Conservation (phyloP, 192 early-diverging fungal species). For the Entomortierella lignicola region DNA sequence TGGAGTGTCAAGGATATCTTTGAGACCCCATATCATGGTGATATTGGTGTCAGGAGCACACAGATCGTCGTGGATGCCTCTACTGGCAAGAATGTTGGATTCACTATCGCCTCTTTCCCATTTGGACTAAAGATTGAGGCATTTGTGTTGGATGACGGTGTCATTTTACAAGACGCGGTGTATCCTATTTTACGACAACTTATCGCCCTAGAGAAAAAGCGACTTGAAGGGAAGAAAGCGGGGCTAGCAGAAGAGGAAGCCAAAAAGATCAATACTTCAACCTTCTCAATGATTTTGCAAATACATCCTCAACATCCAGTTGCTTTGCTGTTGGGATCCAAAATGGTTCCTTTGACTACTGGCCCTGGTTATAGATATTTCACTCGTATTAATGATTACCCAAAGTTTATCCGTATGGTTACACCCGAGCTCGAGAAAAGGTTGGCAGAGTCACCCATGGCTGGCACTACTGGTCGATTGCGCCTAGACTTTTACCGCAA, state of each 20-base stretch:
- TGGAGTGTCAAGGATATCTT: constrained; percentile 27
- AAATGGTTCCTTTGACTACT: neutral
- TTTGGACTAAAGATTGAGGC: constrained; percentile 18
- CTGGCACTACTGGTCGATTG: constrained; percentile 3
- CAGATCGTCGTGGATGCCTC: constrained; percentile 21
- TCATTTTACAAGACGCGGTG: neutral
- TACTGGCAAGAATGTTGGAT: constrained; percentile 28
- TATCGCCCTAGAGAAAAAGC: neutral
- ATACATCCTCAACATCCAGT: constrained; percentile 19
- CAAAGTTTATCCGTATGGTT: constrained; percentile 19
- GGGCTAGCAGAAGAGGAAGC: neutral
- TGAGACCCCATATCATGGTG: neutral
- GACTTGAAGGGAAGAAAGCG: constrained; percentile 2
- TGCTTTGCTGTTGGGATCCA: constrained; percentile 3
- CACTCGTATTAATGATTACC: constrained; percentile 24
- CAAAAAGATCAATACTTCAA: constrained; percentile 6
- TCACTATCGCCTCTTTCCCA: neutral
- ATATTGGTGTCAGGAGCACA: neutral
- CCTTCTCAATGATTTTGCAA: constrained; percentile 1
- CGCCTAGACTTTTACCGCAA: constrained; percentile 32
- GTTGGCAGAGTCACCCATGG: constrained; percentile 19
- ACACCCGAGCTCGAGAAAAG: constrained; percentile 24
- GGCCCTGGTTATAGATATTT: constrained; percentile 4
- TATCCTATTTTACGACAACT: constrained; percentile 37
- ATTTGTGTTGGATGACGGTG: constrained; percentile 6